Base-by-base conservation (phyloP, 139 green algal genomes). In the Chlamydomonas sphaeroides region DNA sequence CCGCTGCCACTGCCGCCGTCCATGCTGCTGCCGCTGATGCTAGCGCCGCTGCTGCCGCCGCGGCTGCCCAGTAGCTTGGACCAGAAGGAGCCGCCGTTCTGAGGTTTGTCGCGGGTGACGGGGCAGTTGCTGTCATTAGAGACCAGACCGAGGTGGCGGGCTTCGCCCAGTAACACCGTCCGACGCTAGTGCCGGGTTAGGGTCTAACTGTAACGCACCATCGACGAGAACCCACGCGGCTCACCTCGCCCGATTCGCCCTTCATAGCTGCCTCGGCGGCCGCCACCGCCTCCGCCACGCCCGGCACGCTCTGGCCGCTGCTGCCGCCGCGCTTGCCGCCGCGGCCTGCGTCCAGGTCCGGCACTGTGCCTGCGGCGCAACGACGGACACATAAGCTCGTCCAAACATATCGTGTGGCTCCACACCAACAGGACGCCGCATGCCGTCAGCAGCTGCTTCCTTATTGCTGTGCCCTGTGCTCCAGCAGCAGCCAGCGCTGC, bases 71-170 rank as follows among this genome's bases (percentile, higher is more conserved):
- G n/a, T 11, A 83, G 48, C 21, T 45, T 42, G 10, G 42, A 39
- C 76, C 76, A 83, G 76, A 83, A 83, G n/a, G 62, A 74, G 33
- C 76, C 63, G 33, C 74, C 35, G 38, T 45, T n/a, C n/a, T n/a
- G n/a, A n/a, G n/a, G n/a, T n/a, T n/a, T n/a, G n/a, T n/a, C n/a
- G n/a, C n/a, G n/a, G n/a, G n/a, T n/a, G n/a, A n/a, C n/a, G n/a
- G n/a, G n/a, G n/a, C n/a, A n/a, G n/a, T n/a, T n/a, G n/a, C n/a
- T n/a, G n/a, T n/a, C n/a, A n/a, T n/a, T n/a, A n/a, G n/a, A n/a
- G n/a, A n/a, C n/a, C n/a, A n/a, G n/a, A n/a, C n/a, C n/a, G n/a
- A n/a, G n/a, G n/a, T n/a, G n/a, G n/a, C n/a, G n/a, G n/a, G n/a
- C n/a, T n/a, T n/a, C n/a, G n/a, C n/a, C n/a, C n/a, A n/a, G n/a